Evolutionary conservation across 371 early-diverging fungal species (phyloP), one percentile per base, ranked within the genome.

Genomic region (Mucor sp.): DNA sequence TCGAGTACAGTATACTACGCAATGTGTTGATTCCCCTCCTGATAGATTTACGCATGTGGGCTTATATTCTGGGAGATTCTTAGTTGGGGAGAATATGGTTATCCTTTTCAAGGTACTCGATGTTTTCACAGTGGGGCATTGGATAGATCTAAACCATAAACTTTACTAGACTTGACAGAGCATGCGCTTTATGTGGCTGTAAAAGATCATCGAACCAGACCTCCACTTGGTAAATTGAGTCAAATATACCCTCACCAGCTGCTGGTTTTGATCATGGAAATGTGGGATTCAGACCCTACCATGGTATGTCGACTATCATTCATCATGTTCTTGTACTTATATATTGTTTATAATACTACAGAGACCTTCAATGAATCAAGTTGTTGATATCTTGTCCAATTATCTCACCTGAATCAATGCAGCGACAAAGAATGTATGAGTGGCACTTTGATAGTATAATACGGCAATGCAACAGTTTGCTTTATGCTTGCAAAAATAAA

Each of bases 1-100:
- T 50, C 4, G 7, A 33, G 33, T 25, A 21, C 19, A 2, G 17
- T 44, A 25, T 25, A 37, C 25, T 11, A 3, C 11, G 11, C 23
- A 1, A 23, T 50, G 4, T 50, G 23, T 25, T 50, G 25, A 50
- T 4, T 9, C 30, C 25, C 25, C 30, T 50, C 25, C 41, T 39
- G 39, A 9, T 53, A 84, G 73, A 77, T 89, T n/a, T 91, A 93
- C 72, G 91, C 91, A 12, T 90, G 91, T 65, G 91, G 87, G 6
- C 68, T 91, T 60, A 91, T 91, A 48, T 93, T 89, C 67, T 93
- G 92, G 93, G 93, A 93, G 74, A 91, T 93, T 60, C 56, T 93
- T 62, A 88, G 86, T 33, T 93, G 93, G 93, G 85, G 87, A 30
- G 90, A 80, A 33, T 83, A 82, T 43, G 90, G 88, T 12, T 91